These are phyloP conservation scores for Huntiella abstrusa DNA, from an alignment of 2,329 filamentous ascomycete species.

Conservation along the genomic window DNA sequence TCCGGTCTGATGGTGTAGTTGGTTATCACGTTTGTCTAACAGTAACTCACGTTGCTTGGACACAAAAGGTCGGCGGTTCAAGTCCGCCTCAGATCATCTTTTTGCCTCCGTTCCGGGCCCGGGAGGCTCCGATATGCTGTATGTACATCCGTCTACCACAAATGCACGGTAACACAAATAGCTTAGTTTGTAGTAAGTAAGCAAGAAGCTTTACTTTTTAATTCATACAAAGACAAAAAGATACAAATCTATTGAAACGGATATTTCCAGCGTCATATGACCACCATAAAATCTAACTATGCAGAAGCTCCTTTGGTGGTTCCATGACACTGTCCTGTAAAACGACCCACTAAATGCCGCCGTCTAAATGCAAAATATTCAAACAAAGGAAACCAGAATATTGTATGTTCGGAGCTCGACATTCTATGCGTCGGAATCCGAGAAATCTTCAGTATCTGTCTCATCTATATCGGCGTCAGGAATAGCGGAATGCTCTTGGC, in stretches of 20 bases:
- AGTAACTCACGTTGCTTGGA: constrained; percentile 5
- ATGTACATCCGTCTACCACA: too few species aligned
- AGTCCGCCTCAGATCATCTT: constrained; percentile 10
- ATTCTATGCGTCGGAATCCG: constrained; percentile 5
- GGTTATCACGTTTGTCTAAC: constrained; percentile 12
- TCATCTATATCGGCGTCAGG: constrained; percentile 30
- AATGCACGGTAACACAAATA: too few species aligned
- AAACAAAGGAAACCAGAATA: neutral
- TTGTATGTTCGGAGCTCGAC: too few species aligned
- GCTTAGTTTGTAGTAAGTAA: too few species aligned
- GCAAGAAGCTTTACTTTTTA: too few species aligned
- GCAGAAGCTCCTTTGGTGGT: too few species aligned
- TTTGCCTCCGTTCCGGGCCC: neutral
- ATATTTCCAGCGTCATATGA: too few species aligned
- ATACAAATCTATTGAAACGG: too few species aligned
- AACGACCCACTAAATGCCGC: neutral
- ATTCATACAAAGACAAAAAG: too few species aligned
- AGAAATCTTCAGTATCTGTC: constrained; percentile 7
- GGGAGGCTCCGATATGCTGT: too few species aligned
- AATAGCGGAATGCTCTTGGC: constrained; percentile 62
- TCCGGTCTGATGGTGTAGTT: constrained; percentile 11
- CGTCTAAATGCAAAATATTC: neutral
- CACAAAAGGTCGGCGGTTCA: constrained; percentile 12
- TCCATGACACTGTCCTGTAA: neutral
- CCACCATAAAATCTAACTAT: too few species aligned